These are phyloP conservation scores for Marasmius oreades DNA, from an alignment of 1,284 basidiomycete genomes.

Conservation along the genomic window DNA sequence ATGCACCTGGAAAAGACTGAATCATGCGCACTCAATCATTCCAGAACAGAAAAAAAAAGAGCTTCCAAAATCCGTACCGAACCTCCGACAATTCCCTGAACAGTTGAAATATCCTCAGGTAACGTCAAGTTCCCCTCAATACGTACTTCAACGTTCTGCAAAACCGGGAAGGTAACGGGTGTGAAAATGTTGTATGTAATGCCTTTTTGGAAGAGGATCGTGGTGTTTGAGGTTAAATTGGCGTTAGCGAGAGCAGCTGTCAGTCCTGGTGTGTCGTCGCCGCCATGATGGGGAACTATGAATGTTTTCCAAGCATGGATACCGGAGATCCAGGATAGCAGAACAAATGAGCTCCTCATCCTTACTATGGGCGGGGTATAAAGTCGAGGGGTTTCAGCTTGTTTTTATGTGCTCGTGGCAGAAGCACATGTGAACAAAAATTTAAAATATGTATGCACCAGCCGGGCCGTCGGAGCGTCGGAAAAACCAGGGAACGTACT, in stretches of 20 bases:
- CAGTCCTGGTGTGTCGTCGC: conserved; percentile 52
- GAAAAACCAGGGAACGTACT: too few relatives aligned
- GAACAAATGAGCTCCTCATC: background rate
- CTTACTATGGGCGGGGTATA: too few relatives aligned
- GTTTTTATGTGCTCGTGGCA: too few relatives aligned
- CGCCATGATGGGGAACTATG: conserved; percentile 44
- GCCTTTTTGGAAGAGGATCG: conserved; percentile 54
- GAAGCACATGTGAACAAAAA: too few relatives aligned
- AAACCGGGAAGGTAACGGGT: conserved; percentile 49
- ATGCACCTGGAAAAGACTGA: conserved; percentile 15
- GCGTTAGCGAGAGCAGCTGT: conserved; percentile 38
- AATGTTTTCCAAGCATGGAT: conserved; percentile 43
- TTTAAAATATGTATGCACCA: too few relatives aligned
- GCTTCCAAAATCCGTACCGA: too few relatives aligned
- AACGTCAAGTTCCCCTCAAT: conserved; percentile 60
- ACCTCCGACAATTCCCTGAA: conserved; percentile 41
- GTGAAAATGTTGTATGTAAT: conserved; percentile 57
- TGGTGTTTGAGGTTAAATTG: conserved; percentile 42
- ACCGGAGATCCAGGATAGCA: background rate
- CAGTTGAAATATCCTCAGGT: conserved; percentile 46
- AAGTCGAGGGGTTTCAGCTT: too few relatives aligned
- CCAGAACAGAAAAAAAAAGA: too few relatives aligned
- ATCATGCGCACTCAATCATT: background rate
- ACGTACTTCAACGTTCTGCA: conserved; percentile 54
- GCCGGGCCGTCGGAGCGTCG: too few relatives aligned